Evolutionary conservation across 306 rosid genomes (phyloP), one percentile per base, ranked within the genome.

Genomic region (Glycyrrhiza uralensis): DNA sequence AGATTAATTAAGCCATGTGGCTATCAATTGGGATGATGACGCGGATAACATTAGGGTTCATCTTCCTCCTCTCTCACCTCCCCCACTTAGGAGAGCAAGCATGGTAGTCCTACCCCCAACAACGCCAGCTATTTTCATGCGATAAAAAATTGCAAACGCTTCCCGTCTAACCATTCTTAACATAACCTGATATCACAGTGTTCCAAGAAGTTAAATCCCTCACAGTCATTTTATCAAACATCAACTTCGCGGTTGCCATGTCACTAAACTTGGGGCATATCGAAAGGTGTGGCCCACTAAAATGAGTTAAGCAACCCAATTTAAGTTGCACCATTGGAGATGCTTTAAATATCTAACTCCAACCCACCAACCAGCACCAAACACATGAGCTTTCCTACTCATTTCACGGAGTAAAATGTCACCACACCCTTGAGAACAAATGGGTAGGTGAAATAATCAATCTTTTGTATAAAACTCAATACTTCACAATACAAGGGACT

Each of bases 361-460:
- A 80, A 72, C 70, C 83, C 94, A 60, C 78, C 19, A 69, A 78
- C 75, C 77, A 82, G 30, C 17, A 69, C 89, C 82, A 76, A n/a
- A 83, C 22, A 76, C 73, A 44, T 84, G 95, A 79, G 86, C 76
- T 58, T 33, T 71, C 67, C 52, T 82, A 23, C 89, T 88, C n/a
- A 76, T 79, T 55, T 57, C 83, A 44, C 13, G 15, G 54, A 78
- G 44, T 54, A 83, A 39, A 76, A 81, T 66, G 70, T 85, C 87
- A 33, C 90, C 90, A 14, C 92, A 4, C 84, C 90, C 77, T 87
- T 83, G 6, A 87, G 81, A 49, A 87, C 87, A 85, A 71, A 87
- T 19, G 90, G 90, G 67, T 81, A 87, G n/a, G 90, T 85, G 54
- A 77, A 89, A 30, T 89, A 62, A 60, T 89, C 86, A 2, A 76